These are phyloP conservation scores for Hyphopichia homilentoma DNA, from an alignment of 805 yeast genomes.

Conservation along the genomic window DNA sequence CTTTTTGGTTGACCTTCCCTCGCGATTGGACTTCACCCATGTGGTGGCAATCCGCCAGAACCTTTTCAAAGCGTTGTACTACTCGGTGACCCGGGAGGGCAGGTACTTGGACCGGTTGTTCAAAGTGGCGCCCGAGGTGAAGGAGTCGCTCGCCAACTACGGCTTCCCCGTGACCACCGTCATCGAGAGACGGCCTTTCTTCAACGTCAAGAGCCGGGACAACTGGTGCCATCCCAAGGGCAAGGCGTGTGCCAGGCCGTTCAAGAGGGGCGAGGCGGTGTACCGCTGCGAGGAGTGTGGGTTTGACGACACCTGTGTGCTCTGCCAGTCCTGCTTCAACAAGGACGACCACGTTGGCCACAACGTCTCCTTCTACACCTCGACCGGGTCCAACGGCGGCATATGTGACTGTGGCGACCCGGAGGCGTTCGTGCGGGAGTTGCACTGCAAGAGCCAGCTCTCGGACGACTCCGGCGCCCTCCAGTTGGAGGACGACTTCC, in stretches of 20 bases:
- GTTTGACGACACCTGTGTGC: conserved; percentile 72
- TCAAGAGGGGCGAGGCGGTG: conserved; percentile 59
- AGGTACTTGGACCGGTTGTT: conserved; percentile 28
- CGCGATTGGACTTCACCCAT: conserved; percentile 10
- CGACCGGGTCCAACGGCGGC: conserved; percentile 48
- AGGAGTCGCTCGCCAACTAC: conserved; percentile 10
- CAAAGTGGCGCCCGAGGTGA: conserved; percentile 26
- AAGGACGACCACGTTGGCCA: conserved; percentile 65
- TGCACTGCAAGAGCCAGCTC: conserved; percentile 44
- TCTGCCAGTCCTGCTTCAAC: conserved; percentile 72
- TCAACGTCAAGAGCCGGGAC: conserved; percentile 6
- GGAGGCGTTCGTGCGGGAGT: conserved; percentile 53
- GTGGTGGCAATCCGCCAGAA: conserved; percentile 13
- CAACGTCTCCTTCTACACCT: conserved; percentile 51
- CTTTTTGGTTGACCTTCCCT: conserved; percentile 26
- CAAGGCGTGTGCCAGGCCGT: conserved; percentile 66
- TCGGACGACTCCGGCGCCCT: conserved; percentile 3
- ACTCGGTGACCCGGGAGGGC: conserved; percentile 36
- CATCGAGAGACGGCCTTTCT: conserved; percentile 10
- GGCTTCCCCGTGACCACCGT: conserved; percentile 6
- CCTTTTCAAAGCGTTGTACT: conserved; percentile 27
- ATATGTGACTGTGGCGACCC: conserved; percentile 75
- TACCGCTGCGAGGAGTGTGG: conserved; percentile 77
- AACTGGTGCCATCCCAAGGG: conserved; percentile 45
- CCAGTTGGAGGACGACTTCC: conserved; percentile 10